Base-by-base conservation (phyloP, 306 rosid species). In the Neltuma alba region DNA sequence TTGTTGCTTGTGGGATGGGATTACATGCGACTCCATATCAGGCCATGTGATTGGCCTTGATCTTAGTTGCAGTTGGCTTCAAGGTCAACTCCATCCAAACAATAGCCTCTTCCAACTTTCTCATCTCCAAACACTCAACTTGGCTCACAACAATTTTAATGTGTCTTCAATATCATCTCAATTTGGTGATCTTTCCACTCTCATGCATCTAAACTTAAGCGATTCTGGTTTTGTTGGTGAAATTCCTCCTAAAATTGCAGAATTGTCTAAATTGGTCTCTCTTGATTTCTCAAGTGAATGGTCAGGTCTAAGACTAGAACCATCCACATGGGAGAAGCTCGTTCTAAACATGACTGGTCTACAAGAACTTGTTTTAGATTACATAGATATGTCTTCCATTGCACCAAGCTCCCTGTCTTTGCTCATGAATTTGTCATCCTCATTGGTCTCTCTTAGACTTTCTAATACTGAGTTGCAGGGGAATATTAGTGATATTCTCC, bases 1-100 rank as follows among this genome's bases (percentile, higher is more conserved):
- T 12, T 76, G 85, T 9, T 77, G 85, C 37, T 82, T 54, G 23
- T 82, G 85, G 82, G 27, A 21, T 15, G 82, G 85, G 0, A 31
- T 77, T 40, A 77, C 64, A 0, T 82, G 85, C 3, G 63, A 77
- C 15, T 9, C 41, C 20, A 5, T 18, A 8, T 38, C 34, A 1
- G 78, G 85, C 31, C 68, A 81, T 3, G 75, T 77, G n/a, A 76
- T 63, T 63, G 75, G 63, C 13, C 37, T 82, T 2, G 72, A 77
- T 23, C 85, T 82, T 5, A 44, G 31, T 2, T 7, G 70, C 18
- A 47, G 65, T 23, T 36, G 16, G 15, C 62, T 80, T 6, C 3
- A 5, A 1, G 83, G 83, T 74, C 12, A 1, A 1, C 5, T 80
- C n/a, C 58, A 64, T 65, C 40, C 48, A 1, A 80, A 80, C 6